Evolutionary conservation across 345 rosid genomes (phyloP).

Genomic region (Acer saccharum): DNA sequence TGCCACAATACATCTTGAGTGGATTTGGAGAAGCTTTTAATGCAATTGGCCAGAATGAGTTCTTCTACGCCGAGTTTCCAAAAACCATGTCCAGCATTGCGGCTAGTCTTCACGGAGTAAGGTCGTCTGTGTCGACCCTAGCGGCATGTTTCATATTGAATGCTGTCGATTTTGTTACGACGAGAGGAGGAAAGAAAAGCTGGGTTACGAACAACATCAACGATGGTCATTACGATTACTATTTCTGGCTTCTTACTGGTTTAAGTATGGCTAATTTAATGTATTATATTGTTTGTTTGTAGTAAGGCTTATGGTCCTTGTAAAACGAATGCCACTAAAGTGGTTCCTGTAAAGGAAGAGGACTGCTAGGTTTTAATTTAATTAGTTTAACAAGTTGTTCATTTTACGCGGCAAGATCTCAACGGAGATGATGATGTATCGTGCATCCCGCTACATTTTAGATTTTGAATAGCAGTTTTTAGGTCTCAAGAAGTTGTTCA

Average conservation of each 20-base stretch:
- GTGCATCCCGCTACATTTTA: too few relatives aligned
- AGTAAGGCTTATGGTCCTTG: slow-evolving; percentile 29
- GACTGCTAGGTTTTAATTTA: too few relatives aligned
- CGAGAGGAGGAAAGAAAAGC: slow-evolving; percentile 13
- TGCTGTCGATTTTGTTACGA: slow-evolving; percentile 7
- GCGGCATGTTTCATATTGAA: slow-evolving; percentile 10
- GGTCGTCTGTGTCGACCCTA: slow-evolving; percentile 6
- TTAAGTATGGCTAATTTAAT: slow-evolving; percentile 14
- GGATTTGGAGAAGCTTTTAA: slow-evolving; percentile 28
- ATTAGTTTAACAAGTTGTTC: too few relatives aligned
- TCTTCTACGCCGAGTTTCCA: slow-evolving; percentile 27
- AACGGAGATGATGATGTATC: too few relatives aligned
- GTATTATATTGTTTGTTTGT: slow-evolving; percentile 19
- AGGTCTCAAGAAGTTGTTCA: too few relatives aligned
- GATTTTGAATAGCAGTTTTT: too few relatives aligned
- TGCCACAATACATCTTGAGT: slow-evolving; percentile 25
- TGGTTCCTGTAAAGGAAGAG: too few relatives aligned
- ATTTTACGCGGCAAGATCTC: too few relatives aligned
- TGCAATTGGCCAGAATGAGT: slow-evolving; percentile 27
- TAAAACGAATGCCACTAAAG: slow-evolving; percentile 10
- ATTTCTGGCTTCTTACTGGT: slow-evolving; percentile 18
- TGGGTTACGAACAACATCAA: slow-evolving; percentile 27
- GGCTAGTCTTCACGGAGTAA: slow-evolving; percentile 4
- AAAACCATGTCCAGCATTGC: slow-evolving; percentile 31
- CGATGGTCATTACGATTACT: slow-evolving; percentile 26